phyloP scores from a whole-genome alignment of 1,139 yeast species.

The Pichia sp. region DNA sequence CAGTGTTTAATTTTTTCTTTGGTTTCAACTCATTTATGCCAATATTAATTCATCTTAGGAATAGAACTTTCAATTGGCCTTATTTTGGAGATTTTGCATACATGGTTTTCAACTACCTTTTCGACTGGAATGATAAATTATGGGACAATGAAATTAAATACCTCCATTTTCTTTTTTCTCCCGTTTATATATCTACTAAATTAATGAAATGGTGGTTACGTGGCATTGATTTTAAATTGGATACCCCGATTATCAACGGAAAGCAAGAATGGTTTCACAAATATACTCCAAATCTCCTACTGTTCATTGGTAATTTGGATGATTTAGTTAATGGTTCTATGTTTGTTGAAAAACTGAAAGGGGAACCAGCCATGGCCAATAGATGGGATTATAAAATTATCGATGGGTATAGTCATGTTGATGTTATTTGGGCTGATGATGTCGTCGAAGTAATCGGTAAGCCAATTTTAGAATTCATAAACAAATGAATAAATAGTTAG shows the following conservation, averaged over 20 bases:
- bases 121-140: slow-evolving; percentile 74
- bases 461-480: slow-evolving; percentile 28
- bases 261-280: slow-evolving; percentile 50
- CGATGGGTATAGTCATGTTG: slow-evolving; percentile 47
- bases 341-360: slow-evolving; percentile 45
- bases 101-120: slow-evolving; percentile 72
- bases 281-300: slow-evolving; percentile 45
- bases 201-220: slow-evolving; percentile 90
- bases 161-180: slow-evolving; percentile 79
- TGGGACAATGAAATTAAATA: slow-evolving; percentile 69
- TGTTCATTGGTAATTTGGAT: slow-evolving; percentile 60
- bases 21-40: slow-evolving; percentile 60
- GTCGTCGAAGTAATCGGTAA: slow-evolving; percentile 32
- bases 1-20: slow-evolving; percentile 42
- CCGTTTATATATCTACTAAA: slow-evolving; percentile 70
- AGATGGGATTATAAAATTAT: slow-evolving; percentile 39
- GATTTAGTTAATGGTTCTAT: slow-evolving; percentile 59
- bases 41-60: slow-evolving; percentile 46
- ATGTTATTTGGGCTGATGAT: slow-evolving; percentile 53
- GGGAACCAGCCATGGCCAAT: slow-evolving; percentile 40
- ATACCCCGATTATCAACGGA: slow-evolving; percentile 50
- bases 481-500: not conserved
- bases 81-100: slow-evolving; percentile 62
- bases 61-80: slow-evolving; percentile 37
- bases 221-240: slow-evolving; percentile 42